Evolutionary conservation across 352 stramenopile species (phyloP), one percentile per base, ranked within the genome.

Genomic region (Elongisporangium prolatum): DNA sequence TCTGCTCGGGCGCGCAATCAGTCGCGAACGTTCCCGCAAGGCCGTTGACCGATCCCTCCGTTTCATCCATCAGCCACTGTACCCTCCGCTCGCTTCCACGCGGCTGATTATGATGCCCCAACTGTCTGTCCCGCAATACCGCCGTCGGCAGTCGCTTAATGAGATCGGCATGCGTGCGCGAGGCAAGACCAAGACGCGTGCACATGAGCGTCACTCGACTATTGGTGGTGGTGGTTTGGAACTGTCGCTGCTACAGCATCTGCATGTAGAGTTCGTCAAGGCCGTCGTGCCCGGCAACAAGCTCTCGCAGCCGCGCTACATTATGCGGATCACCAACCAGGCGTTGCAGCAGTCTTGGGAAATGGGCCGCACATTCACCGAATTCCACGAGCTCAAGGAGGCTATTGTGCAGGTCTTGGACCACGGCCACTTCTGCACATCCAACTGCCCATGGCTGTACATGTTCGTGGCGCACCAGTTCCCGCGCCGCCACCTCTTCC

Each of bases 401-500:
- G 56, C 64, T 3, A 68, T 95, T 20, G 60, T 77, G 50, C 62
- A 50, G 9, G 71, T 75, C 40, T 68, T 95, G 17, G 67, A 89
- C 61, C 84, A 93, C 62, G 86, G 86, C 55, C 86, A 95, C 67
- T 77, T 90, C 18, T 95, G 86, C 57, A 56, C 69, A 14, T 87
- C 83, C 28, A 90, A 90, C 56, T 95, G 86, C 28, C 86, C 86
- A 52, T 95, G 79, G 78, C 67, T 95, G 52, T 95, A 86, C 77
- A 88, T 91, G 80, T 90, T 79, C 55, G 74, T 73, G 11, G 75
- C 81, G 22, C 74, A 90, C 55, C 81, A 91, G 60, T 95, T 95
- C 64, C 86, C 86, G 13, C 71, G 82, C 0, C 78, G 85, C 51
- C 83, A 79, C 58, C 67, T 93, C 51, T 92, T 95, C 64, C 74